phyloP scores from a whole-genome alignment of 2,329 filamentous ascomycete species.

The Venturia nashicola region DNA sequence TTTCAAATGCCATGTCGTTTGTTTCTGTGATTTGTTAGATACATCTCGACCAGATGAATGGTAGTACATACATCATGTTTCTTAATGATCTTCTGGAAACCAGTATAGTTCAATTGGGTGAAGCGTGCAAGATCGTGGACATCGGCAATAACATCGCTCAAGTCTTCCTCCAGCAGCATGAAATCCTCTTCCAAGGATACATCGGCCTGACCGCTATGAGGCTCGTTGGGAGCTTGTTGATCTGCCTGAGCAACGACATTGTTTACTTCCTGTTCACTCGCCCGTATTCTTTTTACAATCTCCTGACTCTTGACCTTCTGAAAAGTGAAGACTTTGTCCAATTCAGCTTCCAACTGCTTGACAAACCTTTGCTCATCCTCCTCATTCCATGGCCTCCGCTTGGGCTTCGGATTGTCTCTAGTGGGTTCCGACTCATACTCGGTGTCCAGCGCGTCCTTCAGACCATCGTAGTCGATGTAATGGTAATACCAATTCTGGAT shows the following conservation, averaged over 20 bases:
- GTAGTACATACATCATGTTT: conserved; percentile 73
- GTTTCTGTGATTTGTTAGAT: conserved; percentile 50
- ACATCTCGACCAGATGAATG: neutral
- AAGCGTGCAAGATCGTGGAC: conserved; percentile 98
- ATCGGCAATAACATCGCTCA: conserved; percentile 96
- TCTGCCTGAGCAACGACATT: conserved; percentile 71
- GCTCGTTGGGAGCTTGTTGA: conserved; percentile 31
- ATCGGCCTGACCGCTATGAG: conserved; percentile 22
- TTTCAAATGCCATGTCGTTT: conserved; percentile 83
- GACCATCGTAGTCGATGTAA: conserved; percentile 93
- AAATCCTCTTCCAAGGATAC: conserved; percentile 80
- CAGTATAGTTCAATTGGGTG: conserved; percentile 95
- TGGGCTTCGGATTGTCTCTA: conserved; percentile 23
- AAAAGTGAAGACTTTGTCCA: conserved; percentile 96
- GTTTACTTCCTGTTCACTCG: conserved; percentile 78
- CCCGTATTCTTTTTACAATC: conserved; percentile 79
- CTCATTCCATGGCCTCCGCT: conserved; percentile 65
- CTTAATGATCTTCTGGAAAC: conserved; percentile 99
- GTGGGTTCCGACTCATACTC: conserved; percentile 45
- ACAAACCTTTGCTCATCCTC: conserved; percentile 88
- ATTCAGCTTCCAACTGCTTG: conserved; percentile 71
- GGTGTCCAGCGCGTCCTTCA: conserved; percentile 77
- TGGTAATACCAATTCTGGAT: conserved; percentile 97
- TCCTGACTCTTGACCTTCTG: conserved; percentile 96
- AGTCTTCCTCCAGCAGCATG: conserved; percentile 79